Evolutionary conservation across 192 early-diverging fungal species (phyloP).

Genomic region (Backusella circina): DNA sequence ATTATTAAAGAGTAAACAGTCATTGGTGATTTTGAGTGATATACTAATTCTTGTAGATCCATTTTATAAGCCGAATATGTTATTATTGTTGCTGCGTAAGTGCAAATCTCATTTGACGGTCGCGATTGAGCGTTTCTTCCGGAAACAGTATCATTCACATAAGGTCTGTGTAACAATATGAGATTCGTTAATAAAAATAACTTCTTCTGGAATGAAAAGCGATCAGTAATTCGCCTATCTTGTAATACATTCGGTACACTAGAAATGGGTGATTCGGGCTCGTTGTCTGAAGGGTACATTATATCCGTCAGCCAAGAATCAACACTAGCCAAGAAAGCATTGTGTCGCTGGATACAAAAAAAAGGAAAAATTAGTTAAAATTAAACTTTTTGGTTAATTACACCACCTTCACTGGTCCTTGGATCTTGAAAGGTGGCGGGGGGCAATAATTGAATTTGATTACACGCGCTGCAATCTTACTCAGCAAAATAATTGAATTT

Average conservation of each 20-base stretch:
- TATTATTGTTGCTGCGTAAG: slow-evolving; percentile 43
- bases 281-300: background rate
- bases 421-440: background rate
- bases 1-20: slow-evolving; percentile 43
- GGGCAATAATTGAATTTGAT: slow-evolving; percentile 41
- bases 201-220: slow-evolving; percentile 26
- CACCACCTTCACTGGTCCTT: background rate
- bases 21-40: slow-evolving; percentile 41
- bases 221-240: slow-evolving; percentile 6
- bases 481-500: slow-evolving; percentile 38
- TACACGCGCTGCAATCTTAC: slow-evolving; percentile 42
- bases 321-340: slow-evolving; percentile 20
- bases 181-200: slow-evolving; percentile 36
- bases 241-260: slow-evolving; percentile 5
- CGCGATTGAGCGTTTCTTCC: slow-evolving; percentile 18
- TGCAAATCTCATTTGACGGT: slow-evolving; percentile 41
- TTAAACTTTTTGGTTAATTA: background rate
- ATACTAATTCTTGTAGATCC: slow-evolving; percentile 34
- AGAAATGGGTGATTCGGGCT: slow-evolving; percentile 2
- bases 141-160: slow-evolving; percentile 38
- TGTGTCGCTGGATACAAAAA: background rate
- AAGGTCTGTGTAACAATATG: slow-evolving; percentile 47
- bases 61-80: slow-evolving; percentile 27
- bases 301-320: slow-evolving; percentile 22
- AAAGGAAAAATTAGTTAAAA: background rate